Evolutionary conservation across 768 basidiomycete genomes (phyloP).

Genomic region (Mycena pura): DNA sequence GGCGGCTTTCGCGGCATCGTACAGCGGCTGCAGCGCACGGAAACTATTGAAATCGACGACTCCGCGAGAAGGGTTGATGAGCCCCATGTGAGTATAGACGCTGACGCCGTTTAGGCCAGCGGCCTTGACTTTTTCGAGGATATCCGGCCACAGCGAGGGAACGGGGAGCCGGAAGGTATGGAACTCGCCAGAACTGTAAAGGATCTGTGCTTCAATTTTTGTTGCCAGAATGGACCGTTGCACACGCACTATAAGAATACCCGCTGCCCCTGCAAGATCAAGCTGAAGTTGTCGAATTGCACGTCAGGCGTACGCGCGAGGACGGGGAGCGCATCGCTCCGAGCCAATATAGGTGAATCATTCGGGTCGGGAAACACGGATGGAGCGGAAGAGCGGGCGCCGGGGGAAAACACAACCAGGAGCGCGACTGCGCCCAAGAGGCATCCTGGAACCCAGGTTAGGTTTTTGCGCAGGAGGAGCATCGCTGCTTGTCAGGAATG

Average conservation of each 20-base stretch:
- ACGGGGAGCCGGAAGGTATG: constrained; percentile 85
- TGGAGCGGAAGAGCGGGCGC: not conserved
- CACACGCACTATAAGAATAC: constrained; percentile 71
- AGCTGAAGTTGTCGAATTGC: constrained; percentile 71
- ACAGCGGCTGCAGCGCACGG: constrained; percentile 72
- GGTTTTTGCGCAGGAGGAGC: not conserved
- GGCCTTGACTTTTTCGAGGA: constrained; percentile 82
- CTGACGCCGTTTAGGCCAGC: constrained; percentile 81
- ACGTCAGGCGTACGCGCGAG: constrained; percentile 38
- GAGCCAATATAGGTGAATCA: constrained; percentile 5
- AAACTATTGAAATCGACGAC: constrained; percentile 77
- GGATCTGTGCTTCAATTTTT: not conserved
- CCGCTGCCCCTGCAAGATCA: constrained; percentile 72
- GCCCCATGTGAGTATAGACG: constrained; percentile 82
- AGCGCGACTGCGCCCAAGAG: not conserved
- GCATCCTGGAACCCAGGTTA: not conserved
- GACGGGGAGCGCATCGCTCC: not conserved
- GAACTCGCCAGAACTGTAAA: constrained; percentile 80
- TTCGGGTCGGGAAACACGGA: not conserved
- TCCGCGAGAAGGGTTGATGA: constrained; percentile 76
- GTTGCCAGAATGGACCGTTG: not conserved
- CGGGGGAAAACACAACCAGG: not conserved
- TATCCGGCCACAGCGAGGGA: constrained; percentile 80
- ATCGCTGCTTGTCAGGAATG: no score
- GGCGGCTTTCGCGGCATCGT: constrained; percentile 72